A percentile compares a stretch with the other conserved stretches of the same genome.
phyloP scores from a whole-genome alignment of 257 asterid genomes.

The Phtheirospermum japonicum region DNA sequence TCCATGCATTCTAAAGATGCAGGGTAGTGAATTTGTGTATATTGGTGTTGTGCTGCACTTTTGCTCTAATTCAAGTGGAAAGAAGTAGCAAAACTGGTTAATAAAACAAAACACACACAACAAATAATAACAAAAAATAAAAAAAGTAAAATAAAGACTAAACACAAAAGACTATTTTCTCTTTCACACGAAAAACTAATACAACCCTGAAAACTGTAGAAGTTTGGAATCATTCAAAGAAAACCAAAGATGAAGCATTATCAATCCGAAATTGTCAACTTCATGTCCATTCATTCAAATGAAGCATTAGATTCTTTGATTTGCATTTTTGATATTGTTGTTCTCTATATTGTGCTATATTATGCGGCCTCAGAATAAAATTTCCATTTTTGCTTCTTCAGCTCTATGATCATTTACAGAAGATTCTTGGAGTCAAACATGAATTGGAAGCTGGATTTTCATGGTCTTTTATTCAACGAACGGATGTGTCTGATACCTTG shows the following conservation, averaged over 20 bases:
- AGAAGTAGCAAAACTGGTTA: background rate
- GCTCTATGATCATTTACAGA: conserved; percentile 73
- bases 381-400: conserved; percentile 35
- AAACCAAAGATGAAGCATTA: background rate
- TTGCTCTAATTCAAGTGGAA: conserved; percentile 2
- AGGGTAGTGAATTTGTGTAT: conserved; percentile 6
- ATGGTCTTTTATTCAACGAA: conserved; percentile 81
- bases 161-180: too few species aligned
- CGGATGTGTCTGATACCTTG: conserved; percentile 59
- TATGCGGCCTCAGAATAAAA: conserved; percentile 13
- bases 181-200: background rate
- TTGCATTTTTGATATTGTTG: conserved; percentile 15
- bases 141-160: too few species aligned
- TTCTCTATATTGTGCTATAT: conserved; percentile 6
- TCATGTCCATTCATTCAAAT: background rate
- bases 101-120: background rate
- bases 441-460: conserved; percentile 81
- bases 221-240: background rate
- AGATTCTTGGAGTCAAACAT: conserved; percentile 78
- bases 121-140: too few species aligned
- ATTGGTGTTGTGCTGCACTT: too few species aligned
- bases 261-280: background rate
- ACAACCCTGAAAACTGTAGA: too few species aligned
- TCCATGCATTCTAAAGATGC: conserved; percentile 14
- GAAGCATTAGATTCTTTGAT: conserved; percentile 4